Evolutionary conservation across 441 rosid genomes (phyloP), one percentile per base, ranked within the genome.

Genomic region (Brassica hybrid): DNA sequence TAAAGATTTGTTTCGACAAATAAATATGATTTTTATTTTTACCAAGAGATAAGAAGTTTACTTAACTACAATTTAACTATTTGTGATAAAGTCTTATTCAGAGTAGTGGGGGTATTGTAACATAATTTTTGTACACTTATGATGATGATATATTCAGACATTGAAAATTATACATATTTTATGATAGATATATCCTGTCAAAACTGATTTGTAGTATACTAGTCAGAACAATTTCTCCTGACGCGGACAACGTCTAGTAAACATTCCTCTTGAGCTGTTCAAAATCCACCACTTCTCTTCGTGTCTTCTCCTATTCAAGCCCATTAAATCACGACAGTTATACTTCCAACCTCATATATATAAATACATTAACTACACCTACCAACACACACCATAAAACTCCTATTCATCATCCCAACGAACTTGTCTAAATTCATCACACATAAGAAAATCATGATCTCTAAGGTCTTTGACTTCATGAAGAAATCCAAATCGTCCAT

Each of bases 191-290:
- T 27, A 4, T 27, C 32, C 32, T 27, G 32, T 27, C 32, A 45
- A 11, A 45, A 45, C 52, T 43, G 57, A 13, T 71, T 70, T 17
- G 17, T 65, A 70, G 80, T 76, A 1, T 18, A 61, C 14, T 18
- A 18, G 7, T 17, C 21, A 50, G 18, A 57, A 72, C 23, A 67
- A 60, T 60, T 21, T 48, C 30, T 41, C 21, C 73, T 73, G 77
- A 78, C 81, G 1, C 69, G 77, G 77, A 21, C 34, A 78, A 78
- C 81, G 81, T 78, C 69, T 72, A 61, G n/a, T 48, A 67, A 72
- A 73, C 73, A 78, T 72, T 78, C 76, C 68, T 73, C 58, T 16
- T 34, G 8, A 36, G 6, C 38, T 50, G 74, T 78, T 78, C 77
- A 78, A 73, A 68, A 18, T 73, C 74, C 73, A 78, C 81, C 48